A percentile compares a stretch with the other conserved stretches of the same genome.
Evolutionary conservation across 2,329 filamentous ascomycete genomes (phyloP).

Genomic region (Sphaceloma murrayae): DNA sequence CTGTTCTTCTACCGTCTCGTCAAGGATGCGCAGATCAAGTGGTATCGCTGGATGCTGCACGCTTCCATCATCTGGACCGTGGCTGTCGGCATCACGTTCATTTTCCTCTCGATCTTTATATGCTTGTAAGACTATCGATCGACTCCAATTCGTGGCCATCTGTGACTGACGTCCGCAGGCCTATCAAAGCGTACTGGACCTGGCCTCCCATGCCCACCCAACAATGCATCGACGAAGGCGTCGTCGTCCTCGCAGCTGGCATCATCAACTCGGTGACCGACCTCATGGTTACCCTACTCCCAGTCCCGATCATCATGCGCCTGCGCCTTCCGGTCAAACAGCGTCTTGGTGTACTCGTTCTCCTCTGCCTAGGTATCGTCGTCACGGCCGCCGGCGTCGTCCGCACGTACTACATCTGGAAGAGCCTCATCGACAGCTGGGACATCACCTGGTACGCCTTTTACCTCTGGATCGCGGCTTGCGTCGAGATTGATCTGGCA

Average conservation of each 20-base stretch:
- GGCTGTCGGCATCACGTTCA: slow-evolving; percentile 32
- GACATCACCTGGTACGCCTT: slow-evolving; percentile 39
- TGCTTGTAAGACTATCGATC: slow-evolving; percentile 28
- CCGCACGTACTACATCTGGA: slow-evolving; percentile 38
- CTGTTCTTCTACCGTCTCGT: slow-evolving; percentile 40
- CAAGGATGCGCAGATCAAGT: slow-evolving; percentile 31
- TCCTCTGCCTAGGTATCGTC: slow-evolving; percentile 19
- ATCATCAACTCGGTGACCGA: slow-evolving; percentile 38
- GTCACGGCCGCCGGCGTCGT: slow-evolving; percentile 28
- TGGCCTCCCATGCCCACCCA: slow-evolving; percentile 26
- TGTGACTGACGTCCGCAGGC: slow-evolving; percentile 26
- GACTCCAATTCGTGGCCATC: too few relatives aligned
- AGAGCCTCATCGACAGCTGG: slow-evolving; percentile 33
- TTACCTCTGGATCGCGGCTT: slow-evolving; percentile 39
- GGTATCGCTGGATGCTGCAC: slow-evolving; percentile 35
- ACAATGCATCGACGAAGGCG: slow-evolving; percentile 36
- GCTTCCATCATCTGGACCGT: slow-evolving; percentile 31
- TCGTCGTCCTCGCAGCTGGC: slow-evolving; percentile 31
- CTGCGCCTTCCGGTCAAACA: slow-evolving; percentile 36
- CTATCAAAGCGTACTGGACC: slow-evolving; percentile 36
- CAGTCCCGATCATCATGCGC: slow-evolving; percentile 36
- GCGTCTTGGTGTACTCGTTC: slow-evolving; percentile 21
- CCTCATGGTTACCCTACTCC: slow-evolving; percentile 34
- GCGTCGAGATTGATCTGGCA: slow-evolving; percentile 39
- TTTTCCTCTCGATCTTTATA: slow-evolving; percentile 31